A percentile compares a stretch with the other conserved stretches of the same genome.
Evolutionary conservation across 2,329 filamentous ascomycete genomes (phyloP).

Genomic region (Colletotrichum orbiculare): DNA sequence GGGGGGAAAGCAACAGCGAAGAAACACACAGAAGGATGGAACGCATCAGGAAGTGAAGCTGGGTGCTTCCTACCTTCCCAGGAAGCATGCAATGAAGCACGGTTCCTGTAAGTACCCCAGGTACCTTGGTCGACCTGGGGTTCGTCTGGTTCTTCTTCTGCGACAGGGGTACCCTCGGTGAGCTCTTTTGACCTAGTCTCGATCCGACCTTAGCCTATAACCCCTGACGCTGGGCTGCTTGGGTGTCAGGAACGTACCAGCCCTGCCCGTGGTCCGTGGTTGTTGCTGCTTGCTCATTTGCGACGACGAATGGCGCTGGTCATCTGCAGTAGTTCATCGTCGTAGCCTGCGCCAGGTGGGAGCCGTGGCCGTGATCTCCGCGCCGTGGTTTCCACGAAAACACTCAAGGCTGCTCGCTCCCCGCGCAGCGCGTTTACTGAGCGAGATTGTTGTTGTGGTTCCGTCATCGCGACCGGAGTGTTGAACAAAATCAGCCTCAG

Average conservation of each 20-base stretch:
- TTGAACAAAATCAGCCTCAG: slow-evolving; percentile 5
- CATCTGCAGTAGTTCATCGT: slow-evolving; percentile 1
- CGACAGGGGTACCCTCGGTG: slow-evolving; percentile 24
- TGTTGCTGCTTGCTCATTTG: slow-evolving; percentile 26
- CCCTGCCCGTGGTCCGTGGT: slow-evolving; percentile 3
- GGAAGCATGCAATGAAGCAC: no score
- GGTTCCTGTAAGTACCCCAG: no score
- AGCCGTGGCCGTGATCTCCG: slow-evolving; percentile 26
- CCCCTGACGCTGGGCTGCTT: slow-evolving; percentile 30
- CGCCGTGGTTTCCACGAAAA: slow-evolving; percentile 17
- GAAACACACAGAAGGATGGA: not conserved
- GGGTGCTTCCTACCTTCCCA: slow-evolving; percentile 21
- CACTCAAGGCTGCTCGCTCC: slow-evolving; percentile 10
- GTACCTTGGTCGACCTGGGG: slow-evolving; percentile 7
- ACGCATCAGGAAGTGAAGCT: slow-evolving; percentile 19
- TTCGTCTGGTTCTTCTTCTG: slow-evolving; percentile 28
- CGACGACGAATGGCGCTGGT: slow-evolving; percentile 24
- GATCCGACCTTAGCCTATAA: not conserved
- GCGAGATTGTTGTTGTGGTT: slow-evolving; percentile 26
- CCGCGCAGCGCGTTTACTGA: slow-evolving; percentile 18
- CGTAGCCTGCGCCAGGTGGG: slow-evolving; percentile 15
- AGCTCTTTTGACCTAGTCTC: slow-evolving; percentile 13
- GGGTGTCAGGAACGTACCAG: slow-evolving; percentile 12
- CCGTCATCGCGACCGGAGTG: not conserved
- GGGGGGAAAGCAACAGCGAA: no score